Evolutionary conservation across 2,329 filamentous ascomycete genomes (phyloP), one percentile per base, ranked within the genome.

Genomic region (Pseudogymnoascus sp.): DNA sequence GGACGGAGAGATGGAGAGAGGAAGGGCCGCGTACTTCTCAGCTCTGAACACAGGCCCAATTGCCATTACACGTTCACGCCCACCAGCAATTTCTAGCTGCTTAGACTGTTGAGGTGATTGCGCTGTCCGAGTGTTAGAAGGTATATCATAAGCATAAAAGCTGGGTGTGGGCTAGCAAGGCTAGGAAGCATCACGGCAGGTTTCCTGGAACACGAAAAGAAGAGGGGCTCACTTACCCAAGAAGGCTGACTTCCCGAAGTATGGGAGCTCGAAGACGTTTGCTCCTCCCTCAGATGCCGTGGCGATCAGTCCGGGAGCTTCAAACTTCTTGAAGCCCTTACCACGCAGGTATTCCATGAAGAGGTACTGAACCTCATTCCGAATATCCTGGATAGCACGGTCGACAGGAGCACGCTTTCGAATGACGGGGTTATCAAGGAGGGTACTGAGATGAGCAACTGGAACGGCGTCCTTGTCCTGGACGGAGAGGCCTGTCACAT

Each of bases 341-440:
- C 83, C 81, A 65, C 87, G 82, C 69, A 97, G 87, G 75, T 93
- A 97, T 69, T 92, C 87, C 64, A 83, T 80, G 76, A 96, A 96
- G 11, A 95, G 80, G 63, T 75, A 72, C 68, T 79, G 76, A 21
- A 78, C 75, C 44, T 76, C 75, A 65, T 72, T 71, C 42, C 71
- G 68, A 26, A 82, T 76, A 67, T 81, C 77, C 23, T 69, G 93
- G 72, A 92, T 91, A 65, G 93, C 91, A 75, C 96, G 91, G 78
- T 95, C 96, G 66, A 96, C 89, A 66, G 92, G 91, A 0, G 91
- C 90, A 64, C 95, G 88, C 74, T 97, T 89, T 78, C 97, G 93
- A 79, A 99, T 89, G 62, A 90, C 90, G 65, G 90, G 87, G 82
- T 97, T 96, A 80, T 96, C 89, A 61, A 97, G 84, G 69, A 93